Evolutionary conservation across 2,329 filamentous ascomycete genomes (phyloP), one percentile per base, ranked within the genome.

Genomic region (Talaromyces sp.): DNA sequence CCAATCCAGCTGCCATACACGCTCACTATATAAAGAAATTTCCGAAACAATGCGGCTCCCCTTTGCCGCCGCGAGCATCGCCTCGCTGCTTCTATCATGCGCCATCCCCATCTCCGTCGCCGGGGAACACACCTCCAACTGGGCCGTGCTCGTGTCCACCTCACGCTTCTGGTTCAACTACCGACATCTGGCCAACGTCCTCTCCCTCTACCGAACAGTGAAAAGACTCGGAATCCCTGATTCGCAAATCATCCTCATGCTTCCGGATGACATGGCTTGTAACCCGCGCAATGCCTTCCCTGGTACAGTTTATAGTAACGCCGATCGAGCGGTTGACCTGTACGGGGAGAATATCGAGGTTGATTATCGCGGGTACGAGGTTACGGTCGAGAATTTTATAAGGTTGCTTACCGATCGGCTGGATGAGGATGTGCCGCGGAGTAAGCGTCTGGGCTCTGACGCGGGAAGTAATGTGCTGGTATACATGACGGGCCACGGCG

Each of bases 131-230:
- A 99, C 95, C 16, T 97, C 92, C 76, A 99, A 99, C 81, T 99
- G 95, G 95, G 95, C 95, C 10, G 95, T 99, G 67, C 88, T 99
- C n/a, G 95, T 99, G 66, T 95, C 91, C 69, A 99, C 95, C 6
- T 99, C 95, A 62, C 91, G 95, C 62, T 99, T 99, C 84, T 99
- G 95, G 95, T 99, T 99, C 88, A 99, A 99, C 82, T 99, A 99
- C 80, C 91, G 95, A 65, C 95, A 99, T 78, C 89, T 99, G 61
- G 93, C 95, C 78, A 99, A 99, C 81, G 95, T 97, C 19, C 88
- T 99, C 67, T 97, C 94, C 66, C 88, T 99, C 68, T 99, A 99
- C 81, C 92, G 95, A 65, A 99, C 95, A 65, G 95, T 99, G 68
- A 99, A 99, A 82, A 91, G 95, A 13, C 88, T 99, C 43, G 95